Conservation (phyloP, 2,329 filamentous ascomycete genomes). For the Hypoxylon sp. region DNA sequence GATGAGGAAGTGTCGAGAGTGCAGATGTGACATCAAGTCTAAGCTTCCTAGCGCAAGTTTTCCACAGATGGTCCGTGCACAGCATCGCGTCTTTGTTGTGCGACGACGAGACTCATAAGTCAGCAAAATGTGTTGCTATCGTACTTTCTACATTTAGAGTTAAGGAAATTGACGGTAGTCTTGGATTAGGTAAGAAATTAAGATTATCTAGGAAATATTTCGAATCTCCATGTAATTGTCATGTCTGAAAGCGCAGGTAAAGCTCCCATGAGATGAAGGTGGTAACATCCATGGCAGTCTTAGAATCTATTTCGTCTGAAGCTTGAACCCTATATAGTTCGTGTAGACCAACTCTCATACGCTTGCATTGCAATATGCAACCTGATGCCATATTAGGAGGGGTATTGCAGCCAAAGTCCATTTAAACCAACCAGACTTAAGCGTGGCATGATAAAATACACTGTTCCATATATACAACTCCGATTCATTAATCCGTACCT, state of each 20-base stretch:
- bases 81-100: neutral
- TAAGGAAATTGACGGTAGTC: neutral
- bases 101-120: neutral
- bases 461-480: conserved; percentile 18
- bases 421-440: conserved; percentile 12
- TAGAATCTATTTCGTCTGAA: neutral
- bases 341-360: neutral
- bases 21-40: neutral
- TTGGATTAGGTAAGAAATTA: neutral
- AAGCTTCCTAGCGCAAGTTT: neutral
- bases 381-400: conserved; percentile 10
- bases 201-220: neutral
- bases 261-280: neutral
- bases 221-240: neutral
- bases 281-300: neutral
- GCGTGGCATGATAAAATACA: conserved; percentile 15
- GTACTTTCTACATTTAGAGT: neutral
- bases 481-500: conserved; percentile 18
- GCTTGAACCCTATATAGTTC: neutral
- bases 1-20: neutral
- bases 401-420: conserved; percentile 30
- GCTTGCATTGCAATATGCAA: conserved; percentile 16
- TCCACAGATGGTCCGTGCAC: conserved; percentile 25
- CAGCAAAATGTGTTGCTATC: neutral
- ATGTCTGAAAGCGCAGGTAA: neutral